Evolutionary conservation across 179 eudicot genomes (phyloP).

Genomic region (Camellia oleifera): DNA sequence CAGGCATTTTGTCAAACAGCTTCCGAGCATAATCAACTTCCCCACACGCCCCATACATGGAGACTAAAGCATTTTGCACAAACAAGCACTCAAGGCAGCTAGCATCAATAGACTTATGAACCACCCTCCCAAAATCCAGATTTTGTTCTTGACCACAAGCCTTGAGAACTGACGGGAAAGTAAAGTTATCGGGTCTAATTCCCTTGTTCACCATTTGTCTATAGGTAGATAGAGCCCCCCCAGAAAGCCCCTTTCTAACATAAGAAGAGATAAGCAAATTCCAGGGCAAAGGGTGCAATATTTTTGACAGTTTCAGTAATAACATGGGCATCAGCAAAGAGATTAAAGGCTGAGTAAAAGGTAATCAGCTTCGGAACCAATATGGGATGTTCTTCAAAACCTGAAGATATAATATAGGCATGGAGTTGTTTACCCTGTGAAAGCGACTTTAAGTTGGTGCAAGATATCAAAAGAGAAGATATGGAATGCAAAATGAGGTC

Average conservation of each 20-base stretch:
- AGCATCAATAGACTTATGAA: conserved; percentile 48
- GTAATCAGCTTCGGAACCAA: conserved; percentile 63
- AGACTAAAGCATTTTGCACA: conserved; percentile 78
- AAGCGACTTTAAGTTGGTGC: conserved; percentile 45
- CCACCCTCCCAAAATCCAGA: conserved; percentile 59
- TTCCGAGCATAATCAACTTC: conserved; percentile 59
- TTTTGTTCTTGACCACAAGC: conserved; percentile 73
- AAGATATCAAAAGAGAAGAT: conserved; percentile 53
- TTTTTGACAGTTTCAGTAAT: conserved; percentile 44
- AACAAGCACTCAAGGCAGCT: conserved; percentile 41
- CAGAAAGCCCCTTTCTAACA: conserved; percentile 42
- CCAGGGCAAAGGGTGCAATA: conserved; percentile 62
- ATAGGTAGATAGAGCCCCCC: conserved; percentile 53
- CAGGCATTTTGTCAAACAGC: conserved; percentile 55
- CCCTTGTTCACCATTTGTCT: conserved; percentile 54
- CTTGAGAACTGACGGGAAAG: conserved; percentile 81
- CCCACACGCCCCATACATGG: conserved; percentile 91
- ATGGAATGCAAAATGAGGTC: conserved; percentile 43
- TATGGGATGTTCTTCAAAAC: conserved; percentile 41
- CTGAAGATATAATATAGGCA: conserved; percentile 49
- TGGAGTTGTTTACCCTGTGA: conserved; percentile 71
- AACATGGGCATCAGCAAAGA: conserved; percentile 52
- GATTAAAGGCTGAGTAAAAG: conserved; percentile 51
- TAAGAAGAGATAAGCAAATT: conserved; percentile 74
- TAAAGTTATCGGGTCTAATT: conserved; percentile 67